Conservation (phyloP, 345 rosid genomes). For the Salix viminalis region DNA sequence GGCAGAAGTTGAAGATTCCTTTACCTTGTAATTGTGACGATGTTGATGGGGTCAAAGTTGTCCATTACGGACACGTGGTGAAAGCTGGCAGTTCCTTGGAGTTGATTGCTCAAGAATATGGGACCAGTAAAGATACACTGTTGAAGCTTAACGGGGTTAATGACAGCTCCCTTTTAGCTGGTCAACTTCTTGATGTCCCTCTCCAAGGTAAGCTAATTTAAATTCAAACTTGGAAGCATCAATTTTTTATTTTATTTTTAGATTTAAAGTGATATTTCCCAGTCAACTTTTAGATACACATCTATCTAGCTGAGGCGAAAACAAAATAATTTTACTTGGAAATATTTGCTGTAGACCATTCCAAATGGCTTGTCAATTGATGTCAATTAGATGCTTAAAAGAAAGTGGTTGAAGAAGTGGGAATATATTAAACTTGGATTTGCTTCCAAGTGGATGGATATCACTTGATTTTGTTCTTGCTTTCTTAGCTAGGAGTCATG, state of each 20-base stretch:
- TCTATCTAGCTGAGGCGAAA: background rate
- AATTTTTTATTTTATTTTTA: background rate
- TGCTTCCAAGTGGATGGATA: background rate
- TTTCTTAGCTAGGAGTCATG: background rate
- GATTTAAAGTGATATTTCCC: no score
- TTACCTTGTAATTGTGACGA: conserved; percentile 32
- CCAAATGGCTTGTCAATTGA: background rate
- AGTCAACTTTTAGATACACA: no score
- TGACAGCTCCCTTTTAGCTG: conserved; percentile 13
- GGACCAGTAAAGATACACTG: conserved; percentile 7
- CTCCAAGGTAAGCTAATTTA: conserved; percentile 13
- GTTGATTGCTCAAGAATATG: conserved; percentile 13
- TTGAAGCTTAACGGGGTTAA: conserved; percentile 14
- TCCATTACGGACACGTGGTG: conserved; percentile 28
- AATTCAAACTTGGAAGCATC: background rate
- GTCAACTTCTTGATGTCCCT: conserved; percentile 32
- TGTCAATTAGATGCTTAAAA: background rate
- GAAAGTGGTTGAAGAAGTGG: background rate
- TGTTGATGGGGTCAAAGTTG: conserved; percentile 16
- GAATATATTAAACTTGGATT: background rate
- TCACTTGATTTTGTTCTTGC: background rate
- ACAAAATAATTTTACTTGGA: background rate
- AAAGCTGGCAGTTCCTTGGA: conserved; percentile 18
- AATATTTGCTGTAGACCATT: background rate
- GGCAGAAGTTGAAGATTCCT: conserved; percentile 24